Conservation (phyloP, 2,329 filamentous ascomycete genomes). For the Thermomyces lanuginosus region DNA sequence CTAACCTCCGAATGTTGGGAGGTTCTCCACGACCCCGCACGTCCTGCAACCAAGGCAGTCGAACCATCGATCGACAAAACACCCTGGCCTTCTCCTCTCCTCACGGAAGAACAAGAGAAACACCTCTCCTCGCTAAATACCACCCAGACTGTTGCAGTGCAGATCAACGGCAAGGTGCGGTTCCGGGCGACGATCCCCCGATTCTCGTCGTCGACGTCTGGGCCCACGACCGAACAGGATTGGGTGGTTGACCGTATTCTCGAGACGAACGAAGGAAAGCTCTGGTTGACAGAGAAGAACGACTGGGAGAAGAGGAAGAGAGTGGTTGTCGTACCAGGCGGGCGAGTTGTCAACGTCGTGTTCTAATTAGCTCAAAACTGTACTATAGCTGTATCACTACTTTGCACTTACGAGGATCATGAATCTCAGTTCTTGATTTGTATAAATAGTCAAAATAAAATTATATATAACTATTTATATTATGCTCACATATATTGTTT, state of each 20-base stretch:
- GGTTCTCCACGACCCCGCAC: slow-evolving; percentile 34
- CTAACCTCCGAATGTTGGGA: slow-evolving; percentile 71
- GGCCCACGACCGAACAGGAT: slow-evolving; percentile 28
- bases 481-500: too few species aligned
- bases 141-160: slow-evolving; percentile 43
- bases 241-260: slow-evolving; percentile 50
- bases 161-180: slow-evolving; percentile 64
- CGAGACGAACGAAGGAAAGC: slow-evolving; percentile 42
- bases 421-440: too few species aligned
- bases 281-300: slow-evolving; percentile 37
- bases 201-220: slow-evolving; percentile 25
- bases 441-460: slow-evolving; percentile 1
- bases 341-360: slow-evolving; percentile 61
- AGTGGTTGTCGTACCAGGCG: slow-evolving; percentile 49
- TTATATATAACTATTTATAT: too few species aligned
- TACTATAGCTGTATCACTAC: too few species aligned
- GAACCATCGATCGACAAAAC: slow-evolving; percentile 26
- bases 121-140: slow-evolving; percentile 35
- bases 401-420: too few species aligned
- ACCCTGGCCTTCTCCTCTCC: slow-evolving; percentile 41
- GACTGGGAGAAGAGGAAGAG: slow-evolving; percentile 41
- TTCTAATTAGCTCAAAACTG: slow-evolving; percentile 22
- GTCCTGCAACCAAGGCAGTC: too few species aligned
- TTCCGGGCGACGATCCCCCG: slow-evolving; percentile 50
- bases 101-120: slow-evolving; percentile 22